Percentiles rank a stretch among this genome's conserved stretches.
phyloP scores from a whole-genome alignment of 1,139 yeast species.

The Debaryomyces psychrophilus region DNA sequence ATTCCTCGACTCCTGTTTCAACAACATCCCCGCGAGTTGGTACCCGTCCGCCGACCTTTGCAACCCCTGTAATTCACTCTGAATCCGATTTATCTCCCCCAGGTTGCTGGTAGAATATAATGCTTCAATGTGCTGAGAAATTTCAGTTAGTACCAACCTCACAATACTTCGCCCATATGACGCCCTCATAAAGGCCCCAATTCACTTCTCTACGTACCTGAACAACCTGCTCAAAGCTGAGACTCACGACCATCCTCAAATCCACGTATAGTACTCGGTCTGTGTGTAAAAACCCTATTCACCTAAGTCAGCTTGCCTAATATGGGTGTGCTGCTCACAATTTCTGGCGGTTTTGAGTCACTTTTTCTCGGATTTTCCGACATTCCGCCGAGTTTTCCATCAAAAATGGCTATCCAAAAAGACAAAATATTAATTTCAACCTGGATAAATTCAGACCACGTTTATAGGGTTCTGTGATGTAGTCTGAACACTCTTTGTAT shows the following conservation, averaged over 20 bases:
- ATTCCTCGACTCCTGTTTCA: slow-evolving; percentile 45
- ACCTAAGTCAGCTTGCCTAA: background rate
- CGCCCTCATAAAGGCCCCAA: background rate
- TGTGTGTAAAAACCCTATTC: background rate
- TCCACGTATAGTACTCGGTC: background rate
- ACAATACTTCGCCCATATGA: background rate
- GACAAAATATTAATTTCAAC: too few species aligned
- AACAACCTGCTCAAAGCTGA: slow-evolving; percentile 4
- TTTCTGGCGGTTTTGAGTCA: background rate
- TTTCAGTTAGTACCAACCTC: slow-evolving; percentile 2
- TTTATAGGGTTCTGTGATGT: too few species aligned
- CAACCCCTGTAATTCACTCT: slow-evolving; percentile 52
- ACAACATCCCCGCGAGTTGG: slow-evolving; percentile 51
- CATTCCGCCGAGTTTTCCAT: background rate
- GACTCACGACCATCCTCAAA: background rate
- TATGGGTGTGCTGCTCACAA: slow-evolving; percentile 1
- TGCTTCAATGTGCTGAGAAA: slow-evolving; percentile 36
- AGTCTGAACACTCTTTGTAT: background rate
- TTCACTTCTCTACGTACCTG: background rate
- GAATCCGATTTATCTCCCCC: slow-evolving; percentile 46
- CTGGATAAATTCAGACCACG: too few species aligned
- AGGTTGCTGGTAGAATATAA: slow-evolving; percentile 50
- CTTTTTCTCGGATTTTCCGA: background rate
- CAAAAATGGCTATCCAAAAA: background rate
- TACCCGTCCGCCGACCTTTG: slow-evolving; percentile 59